phyloP scores from a whole-genome alignment of 306 rosid genomes.

The Malus sylvestris region DNA sequence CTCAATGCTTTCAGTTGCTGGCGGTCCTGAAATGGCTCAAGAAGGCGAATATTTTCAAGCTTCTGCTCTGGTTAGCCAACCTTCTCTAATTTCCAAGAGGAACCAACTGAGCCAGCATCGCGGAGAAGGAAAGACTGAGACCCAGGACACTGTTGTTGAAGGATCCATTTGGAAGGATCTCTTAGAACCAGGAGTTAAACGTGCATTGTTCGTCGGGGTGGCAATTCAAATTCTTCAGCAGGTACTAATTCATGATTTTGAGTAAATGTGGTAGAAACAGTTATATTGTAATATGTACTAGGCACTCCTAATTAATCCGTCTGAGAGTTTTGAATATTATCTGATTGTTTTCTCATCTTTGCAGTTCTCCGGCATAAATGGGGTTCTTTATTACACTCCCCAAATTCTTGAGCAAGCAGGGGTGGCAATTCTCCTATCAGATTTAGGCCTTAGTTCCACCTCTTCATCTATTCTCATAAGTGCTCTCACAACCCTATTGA shows the following conservation, averaged over 20 bases:
- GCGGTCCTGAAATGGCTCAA: constrained; percentile 13
- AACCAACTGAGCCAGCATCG: constrained; percentile 3
- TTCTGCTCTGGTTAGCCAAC: constrained; percentile 38
- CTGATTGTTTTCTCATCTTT: background rate
- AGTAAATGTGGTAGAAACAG: background rate
- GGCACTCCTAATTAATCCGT: too few species aligned
- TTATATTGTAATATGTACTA: background rate
- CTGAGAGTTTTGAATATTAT: background rate
- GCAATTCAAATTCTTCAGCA: constrained; percentile 37
- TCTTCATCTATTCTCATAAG: constrained; percentile 36
- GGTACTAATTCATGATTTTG: constrained; percentile 2
- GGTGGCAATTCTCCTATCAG: constrained; percentile 30
- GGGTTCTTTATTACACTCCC: constrained; percentile 38
- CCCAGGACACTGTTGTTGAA: constrained; percentile 21
- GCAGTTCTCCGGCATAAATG: constrained; percentile 43
- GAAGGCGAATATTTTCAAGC: constrained; percentile 28
- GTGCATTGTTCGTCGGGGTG: constrained; percentile 32
- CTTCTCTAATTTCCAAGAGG: constrained; percentile 13
- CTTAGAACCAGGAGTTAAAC: constrained; percentile 36
- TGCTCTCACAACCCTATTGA: constrained; percentile 34
- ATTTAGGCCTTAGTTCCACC: constrained; percentile 27
- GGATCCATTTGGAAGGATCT: constrained; percentile 29
- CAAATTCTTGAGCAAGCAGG: constrained; percentile 44
- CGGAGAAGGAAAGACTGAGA: constrained; percentile 19
- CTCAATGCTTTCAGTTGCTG: constrained; percentile 24